phyloP scores from a whole-genome alignment of 805 yeast species.

The Metschnikowia shivogae region DNA sequence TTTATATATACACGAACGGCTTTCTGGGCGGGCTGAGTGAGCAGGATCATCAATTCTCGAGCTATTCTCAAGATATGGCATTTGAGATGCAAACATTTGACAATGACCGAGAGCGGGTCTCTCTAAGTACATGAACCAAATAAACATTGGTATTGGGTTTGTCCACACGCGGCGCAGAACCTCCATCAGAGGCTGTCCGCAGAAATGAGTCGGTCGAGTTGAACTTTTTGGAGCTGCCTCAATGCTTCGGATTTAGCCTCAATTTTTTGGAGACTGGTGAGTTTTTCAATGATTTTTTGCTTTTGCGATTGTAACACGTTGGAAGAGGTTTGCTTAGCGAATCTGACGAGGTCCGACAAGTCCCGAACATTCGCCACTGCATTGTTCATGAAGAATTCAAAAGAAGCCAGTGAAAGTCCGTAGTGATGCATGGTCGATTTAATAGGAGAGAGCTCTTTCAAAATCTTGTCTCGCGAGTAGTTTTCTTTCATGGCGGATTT shows the following conservation, averaged over 20 bases:
- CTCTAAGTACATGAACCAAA: background rate
- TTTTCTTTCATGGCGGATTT: conserved; percentile 5
- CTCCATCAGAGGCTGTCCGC: background rate
- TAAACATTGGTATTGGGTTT: background rate
- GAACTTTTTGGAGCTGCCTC: conserved; percentile 20
- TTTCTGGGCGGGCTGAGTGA: conserved; percentile 25
- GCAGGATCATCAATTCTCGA: conserved; percentile 1
- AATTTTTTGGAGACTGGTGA: conserved; percentile 15
- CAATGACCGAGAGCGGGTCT: background rate
- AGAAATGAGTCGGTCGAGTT: conserved; percentile 11
- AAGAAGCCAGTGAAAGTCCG: conserved; percentile 15
- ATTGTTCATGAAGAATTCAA: conserved; percentile 21
- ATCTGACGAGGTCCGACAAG: conserved; percentile 25
- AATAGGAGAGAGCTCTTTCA: conserved; percentile 21
- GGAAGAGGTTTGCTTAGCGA: conserved; percentile 14
- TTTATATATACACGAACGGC: conserved; percentile 41
- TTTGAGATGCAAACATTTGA: conserved; percentile 2
- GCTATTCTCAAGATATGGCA: background rate
- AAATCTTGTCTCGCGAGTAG: conserved; percentile 11
- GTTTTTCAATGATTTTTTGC: conserved; percentile 17
- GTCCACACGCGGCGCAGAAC: background rate
- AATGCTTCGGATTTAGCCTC: conserved; percentile 6
- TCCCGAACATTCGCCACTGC: conserved; percentile 23
- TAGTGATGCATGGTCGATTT: conserved; percentile 29
- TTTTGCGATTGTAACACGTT: conserved; percentile 14